These are phyloP conservation scores for Claviceps digitariae DNA, from an alignment of 2,329 filamentous ascomycete genomes.

Conservation along the genomic window DNA sequence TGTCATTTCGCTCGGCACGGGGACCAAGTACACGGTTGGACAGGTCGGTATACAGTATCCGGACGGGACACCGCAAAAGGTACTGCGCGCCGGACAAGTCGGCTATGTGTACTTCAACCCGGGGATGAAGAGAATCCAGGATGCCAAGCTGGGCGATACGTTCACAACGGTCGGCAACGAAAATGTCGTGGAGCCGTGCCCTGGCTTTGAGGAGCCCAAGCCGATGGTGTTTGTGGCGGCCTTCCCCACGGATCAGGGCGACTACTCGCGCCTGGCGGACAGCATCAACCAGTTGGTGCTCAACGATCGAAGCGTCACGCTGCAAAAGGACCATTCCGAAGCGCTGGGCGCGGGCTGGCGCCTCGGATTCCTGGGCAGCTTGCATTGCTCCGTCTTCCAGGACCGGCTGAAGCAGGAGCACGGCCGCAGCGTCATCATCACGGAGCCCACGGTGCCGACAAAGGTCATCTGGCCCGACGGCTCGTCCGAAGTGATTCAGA, in stretches of 20 bases:
- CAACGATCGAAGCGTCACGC: conserved; percentile 87
- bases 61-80: conserved; percentile 64
- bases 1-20: conserved; percentile 77
- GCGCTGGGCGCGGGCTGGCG: conserved; percentile 90
- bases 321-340: conserved; percentile 89
- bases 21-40: conserved; percentile 80
- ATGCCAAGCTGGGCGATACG: conserved; percentile 92
- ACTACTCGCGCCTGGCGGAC: conserved; percentile 78
- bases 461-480: conserved; percentile 71
- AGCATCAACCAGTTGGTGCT: conserved; percentile 88
- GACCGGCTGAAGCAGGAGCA: conserved; percentile 90
- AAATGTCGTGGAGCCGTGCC: conserved; percentile 62
- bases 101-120: conserved; percentile 97
- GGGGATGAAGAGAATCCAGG: conserved; percentile 92
- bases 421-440: conserved; percentile 90
- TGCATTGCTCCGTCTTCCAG: conserved; percentile 98
- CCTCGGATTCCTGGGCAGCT: conserved; percentile 84
- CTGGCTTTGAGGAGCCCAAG: conserved; percentile 93
- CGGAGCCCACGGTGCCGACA: conserved; percentile 86
- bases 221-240: conserved; percentile 98
- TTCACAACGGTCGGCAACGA: conserved; percentile 74
- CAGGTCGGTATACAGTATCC: conserved; percentile 97
- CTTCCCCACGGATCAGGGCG: conserved; percentile 81
- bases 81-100: conserved; percentile 80
- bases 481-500: conserved; percentile 65